Evolutionary conservation across 208 protist genomes (phyloP), one percentile per base, ranked within the genome.

Genomic region (Leishmania tropica): DNA sequence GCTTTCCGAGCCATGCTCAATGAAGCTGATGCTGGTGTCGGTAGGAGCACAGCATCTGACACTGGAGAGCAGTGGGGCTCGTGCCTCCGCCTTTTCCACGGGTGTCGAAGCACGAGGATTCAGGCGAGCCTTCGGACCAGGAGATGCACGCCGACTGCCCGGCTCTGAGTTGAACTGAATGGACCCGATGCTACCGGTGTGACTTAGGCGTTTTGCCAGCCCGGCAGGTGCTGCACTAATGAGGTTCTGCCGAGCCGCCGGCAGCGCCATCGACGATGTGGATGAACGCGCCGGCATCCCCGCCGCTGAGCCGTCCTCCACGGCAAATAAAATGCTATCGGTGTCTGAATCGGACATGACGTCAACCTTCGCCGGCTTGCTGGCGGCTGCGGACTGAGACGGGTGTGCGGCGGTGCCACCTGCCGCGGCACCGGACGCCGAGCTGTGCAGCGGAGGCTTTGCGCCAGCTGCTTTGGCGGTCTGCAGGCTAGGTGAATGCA

Each of bases 1-100:
- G 45, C 73, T 76, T 47, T 54, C 58, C 28, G 35, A 24, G 45
- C 74, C 80, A 8, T 88, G 86, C 8, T 88, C 76, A 24, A 92
- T 76, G 11, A 83, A 65, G 68, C 79, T 84, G 35, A 80, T 67
- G 37, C 85, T 89, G 83, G 81, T 91, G 54, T 89, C 83, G 51
- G 83, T 87, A 11, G 67, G 54, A 45, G 74, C 47, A 48, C 11
- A n/a, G 1, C 42, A 53, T 48, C 54, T 76, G 53, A 1, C 45
- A 48, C n/a, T 40, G n/a, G 79, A 48, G 24, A 42, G n/a, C 48
- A 17, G 54, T 15, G 5, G 40, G 56, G 70, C 17, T 4, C 7
- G 71, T 8, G 60, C 73, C 47, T 65, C 31, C 19, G 62, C 24
- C 73, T 83, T 83, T 72, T 83, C 79, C n/a, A n/a, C 58, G 8